Evolutionary conservation across 768 basidiomycete genomes (phyloP).

Genomic region (Mycena epipterygia): DNA sequence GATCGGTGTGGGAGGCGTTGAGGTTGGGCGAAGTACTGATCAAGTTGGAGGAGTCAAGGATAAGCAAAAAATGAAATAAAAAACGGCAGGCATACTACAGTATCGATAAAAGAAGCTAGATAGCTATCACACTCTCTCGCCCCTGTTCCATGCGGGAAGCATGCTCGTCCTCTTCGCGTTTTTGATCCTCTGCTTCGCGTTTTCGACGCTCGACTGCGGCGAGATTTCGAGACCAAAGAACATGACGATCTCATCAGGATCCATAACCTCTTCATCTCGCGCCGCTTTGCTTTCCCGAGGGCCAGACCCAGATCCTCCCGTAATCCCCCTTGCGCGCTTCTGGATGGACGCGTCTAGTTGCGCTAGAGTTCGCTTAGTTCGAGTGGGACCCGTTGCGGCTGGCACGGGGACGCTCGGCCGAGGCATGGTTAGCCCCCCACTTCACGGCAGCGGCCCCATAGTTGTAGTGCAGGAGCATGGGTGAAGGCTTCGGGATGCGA

Average conservation of each 20-base stretch:
- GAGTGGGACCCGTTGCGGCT: slow-evolving; percentile 34
- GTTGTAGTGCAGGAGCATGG: slow-evolving; percentile 45
- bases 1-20: too few species aligned
- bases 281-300: background rate
- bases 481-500: slow-evolving; percentile 40
- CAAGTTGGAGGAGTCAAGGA: too few species aligned
- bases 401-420: slow-evolving; percentile 39
- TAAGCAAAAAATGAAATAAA: too few species aligned
- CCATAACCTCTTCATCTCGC: slow-evolving; percentile 21
- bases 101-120: slow-evolving; percentile 12
- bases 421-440: slow-evolving; percentile 40
- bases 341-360: slow-evolving; percentile 1
- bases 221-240: slow-evolving; percentile 20
- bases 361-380: slow-evolving; percentile 14
- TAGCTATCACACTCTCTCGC: slow-evolving; percentile 16
- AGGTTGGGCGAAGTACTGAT: too few species aligned
- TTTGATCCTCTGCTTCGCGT: slow-evolving; percentile 18
- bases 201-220: slow-evolving; percentile 22
- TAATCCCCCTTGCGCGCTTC: background rate
- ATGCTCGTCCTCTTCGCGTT: slow-evolving; percentile 23
- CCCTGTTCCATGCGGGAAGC: slow-evolving; percentile 25
- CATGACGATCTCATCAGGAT: slow-evolving; percentile 23
- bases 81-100: background rate
- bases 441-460: slow-evolving; percentile 47
- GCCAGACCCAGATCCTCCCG: slow-evolving; percentile 20